Evolutionary conservation across 1,284 basidiomycete genomes (phyloP), one percentile per base, ranked within the genome.

Genomic region (Apiotrichum sp.): DNA sequence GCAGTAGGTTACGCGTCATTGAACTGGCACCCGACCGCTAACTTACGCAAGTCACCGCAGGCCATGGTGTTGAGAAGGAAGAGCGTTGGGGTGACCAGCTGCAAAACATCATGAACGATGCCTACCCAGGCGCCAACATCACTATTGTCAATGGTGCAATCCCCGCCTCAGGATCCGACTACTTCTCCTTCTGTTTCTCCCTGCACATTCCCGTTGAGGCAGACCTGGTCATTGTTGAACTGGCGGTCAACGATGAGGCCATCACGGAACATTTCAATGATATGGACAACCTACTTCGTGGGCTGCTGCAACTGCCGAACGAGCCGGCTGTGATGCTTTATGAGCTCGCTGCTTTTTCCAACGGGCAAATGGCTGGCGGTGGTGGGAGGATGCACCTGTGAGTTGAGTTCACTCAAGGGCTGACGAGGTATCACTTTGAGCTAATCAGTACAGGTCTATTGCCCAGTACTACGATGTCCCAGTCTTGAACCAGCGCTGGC

Each of bases 221-320:
- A 8, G 71, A 75, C 44, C 57, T 76, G 4, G 66, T 77, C 38
- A 48, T 76, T 22, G 62, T 77, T 35, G 75, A 77, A 50, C 64
- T 76, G 10, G 72, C 66, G 1, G 66, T 77, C 50, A 77, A 77
- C 55, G 75, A 77, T 52, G 71, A 75, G 50, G 68, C 64, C 2
- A 63, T 72, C 8, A 66, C 61, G 2, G 72, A 75, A 52, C 73
- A 75, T 53, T 57, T 68, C 8, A 66, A 68, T 55, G 72, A 75
- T 60, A 77, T 77, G 72, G 75, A 77, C 59, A 71, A 72, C 47
- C 68, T 77, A 4, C 52, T 77, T 3, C 62, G 73, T 36, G 73
- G 73, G 3, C 48, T 77, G 47, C 52, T 75, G 34, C 70, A 69
- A 34, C 52, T 74, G 41, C 63, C 66, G 4, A 62, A 65, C 29